Evolutionary conservation across 2,329 filamentous ascomycete species (phyloP).

Genomic region (Aspergillus pseudonomiae): DNA sequence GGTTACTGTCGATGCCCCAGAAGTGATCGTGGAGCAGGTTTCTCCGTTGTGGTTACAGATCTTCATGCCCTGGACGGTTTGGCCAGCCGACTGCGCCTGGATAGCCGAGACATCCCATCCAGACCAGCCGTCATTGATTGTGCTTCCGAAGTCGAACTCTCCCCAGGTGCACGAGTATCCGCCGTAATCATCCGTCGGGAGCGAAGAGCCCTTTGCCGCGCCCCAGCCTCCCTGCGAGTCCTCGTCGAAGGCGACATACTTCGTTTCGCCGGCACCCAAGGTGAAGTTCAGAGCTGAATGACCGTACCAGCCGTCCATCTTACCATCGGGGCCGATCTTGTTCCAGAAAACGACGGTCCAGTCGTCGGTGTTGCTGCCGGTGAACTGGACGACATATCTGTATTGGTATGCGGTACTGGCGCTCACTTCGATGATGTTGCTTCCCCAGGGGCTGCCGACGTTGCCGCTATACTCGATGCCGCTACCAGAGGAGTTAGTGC

Average conservation of each 20-base stretch:
- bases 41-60: slow-evolving; percentile 32
- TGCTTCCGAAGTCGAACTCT: slow-evolving; percentile 42
- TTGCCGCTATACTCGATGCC: slow-evolving; percentile 38
- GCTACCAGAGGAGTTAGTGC: slow-evolving; percentile 26
- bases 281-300: slow-evolving; percentile 36
- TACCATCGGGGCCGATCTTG: slow-evolving; percentile 40
- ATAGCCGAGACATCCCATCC: slow-evolving; percentile 47
- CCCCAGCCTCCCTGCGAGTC: slow-evolving; percentile 43
- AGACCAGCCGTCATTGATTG: slow-evolving; percentile 38
- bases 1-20: slow-evolving; percentile 24
- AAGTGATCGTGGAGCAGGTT: slow-evolving; percentile 34
- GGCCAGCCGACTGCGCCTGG: slow-evolving; percentile 33
- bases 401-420: slow-evolving; percentile 32
- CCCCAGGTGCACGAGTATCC: slow-evolving; percentile 43
- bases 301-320: slow-evolving; percentile 42
- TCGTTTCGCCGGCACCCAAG: slow-evolving; percentile 34
- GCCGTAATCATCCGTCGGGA: slow-evolving; percentile 36
- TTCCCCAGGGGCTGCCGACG: slow-evolving; percentile 43
- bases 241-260: slow-evolving; percentile 43
- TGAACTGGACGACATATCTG: slow-evolving; percentile 42
- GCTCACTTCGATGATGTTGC: slow-evolving; percentile 43
- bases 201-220: slow-evolving; percentile 27
- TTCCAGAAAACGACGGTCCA: slow-evolving; percentile 45
- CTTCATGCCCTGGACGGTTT: slow-evolving; percentile 39
- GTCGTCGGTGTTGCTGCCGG: slow-evolving; percentile 31